Percentiles rank a stretch among this genome's conserved stretches.
Evolutionary conservation across 164 flowering plant species (phyloP).

Genomic region (Annona cherimola): DNA sequence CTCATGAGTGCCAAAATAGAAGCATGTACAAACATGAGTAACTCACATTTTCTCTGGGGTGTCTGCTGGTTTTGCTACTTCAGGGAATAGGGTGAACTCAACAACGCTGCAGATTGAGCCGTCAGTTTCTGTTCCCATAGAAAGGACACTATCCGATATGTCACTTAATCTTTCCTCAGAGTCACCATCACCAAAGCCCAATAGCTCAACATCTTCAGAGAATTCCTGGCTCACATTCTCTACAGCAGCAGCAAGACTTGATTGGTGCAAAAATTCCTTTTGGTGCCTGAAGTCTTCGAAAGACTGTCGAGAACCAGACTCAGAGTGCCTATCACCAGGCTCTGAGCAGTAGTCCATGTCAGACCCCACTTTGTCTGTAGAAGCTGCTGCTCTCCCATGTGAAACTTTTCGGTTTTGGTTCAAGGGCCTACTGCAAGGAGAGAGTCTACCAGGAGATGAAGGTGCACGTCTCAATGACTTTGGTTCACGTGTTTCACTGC

Average conservation of each 20-base stretch:
- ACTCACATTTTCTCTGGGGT: constrained; percentile 37
- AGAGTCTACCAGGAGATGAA: constrained; percentile 30
- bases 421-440: constrained; percentile 18
- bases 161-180: constrained; percentile 57
- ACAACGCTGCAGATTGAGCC: constrained; percentile 26
- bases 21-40: background rate
- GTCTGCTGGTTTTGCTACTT: constrained; percentile 24
- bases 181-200: constrained; percentile 44
- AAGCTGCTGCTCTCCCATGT: constrained; percentile 27
- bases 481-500: constrained; percentile 30
- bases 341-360: constrained; percentile 38
- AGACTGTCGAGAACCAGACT: constrained; percentile 39
- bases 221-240: constrained; percentile 24
- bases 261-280: constrained; percentile 29
- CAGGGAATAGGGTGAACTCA: constrained; percentile 26
- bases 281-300: constrained; percentile 35
- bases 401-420: constrained; percentile 25
- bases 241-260: constrained; percentile 24
- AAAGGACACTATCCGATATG: constrained; percentile 55
- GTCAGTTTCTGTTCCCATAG: constrained; percentile 65
- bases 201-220: constrained; percentile 34
- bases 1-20: background rate
- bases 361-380: constrained; percentile 26
- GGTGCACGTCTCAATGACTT: constrained; percentile 32
- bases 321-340: constrained; percentile 41